Base-by-base conservation (phyloP, 768 basidiomycete species). In the Infundibulicybe gibba region DNA sequence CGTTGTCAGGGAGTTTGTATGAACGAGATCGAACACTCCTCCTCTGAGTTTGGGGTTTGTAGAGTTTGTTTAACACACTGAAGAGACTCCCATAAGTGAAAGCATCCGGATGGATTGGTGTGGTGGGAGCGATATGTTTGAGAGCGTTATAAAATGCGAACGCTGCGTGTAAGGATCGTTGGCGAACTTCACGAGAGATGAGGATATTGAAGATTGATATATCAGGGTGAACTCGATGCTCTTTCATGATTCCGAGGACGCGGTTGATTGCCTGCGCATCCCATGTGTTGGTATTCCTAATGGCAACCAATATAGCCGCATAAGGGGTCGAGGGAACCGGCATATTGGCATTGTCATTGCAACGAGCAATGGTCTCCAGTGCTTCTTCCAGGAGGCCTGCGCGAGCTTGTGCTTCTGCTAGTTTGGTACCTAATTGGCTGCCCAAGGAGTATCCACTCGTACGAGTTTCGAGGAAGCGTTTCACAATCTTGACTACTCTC, bases 141-240 rank as follows among this genome's bases (percentile, higher is more conserved):
- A 82, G 55, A 16, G 68, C 44, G 6, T 54, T 54, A 52, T 80
- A 83, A 3, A 79, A 59, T 2, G 63, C 54, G 49, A 79, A 75
- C 5, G 71, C 74, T 14, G 65, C 61, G 4, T 51, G 54, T 41
- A 67, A 59, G 5, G 64, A 62, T 11, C 58, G 46, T 1, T 56
- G 57, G 11, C 65, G 55, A 32, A 67, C 53, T 45, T 76, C 69
- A 13, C 62, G 60, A 5, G 68, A 61, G 12, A 82, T 69, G 50
- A 83, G 67, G 6, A 69, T 49, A 46, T 81, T 80, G 61, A 80
- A 71, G n/a, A 80, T 51, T 33, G 54, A 54, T 8, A 68, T 61
- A 44, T 75, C 65, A 0, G 71, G 69, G 2, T 56, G 35, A 11
- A 75, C 61, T 3, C 66, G 66, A 1, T 67, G 61, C 15, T 62